Base-by-base conservation (phyloP, 1,139 yeast genomes). In the Entelexis paramagnoliae region DNA sequence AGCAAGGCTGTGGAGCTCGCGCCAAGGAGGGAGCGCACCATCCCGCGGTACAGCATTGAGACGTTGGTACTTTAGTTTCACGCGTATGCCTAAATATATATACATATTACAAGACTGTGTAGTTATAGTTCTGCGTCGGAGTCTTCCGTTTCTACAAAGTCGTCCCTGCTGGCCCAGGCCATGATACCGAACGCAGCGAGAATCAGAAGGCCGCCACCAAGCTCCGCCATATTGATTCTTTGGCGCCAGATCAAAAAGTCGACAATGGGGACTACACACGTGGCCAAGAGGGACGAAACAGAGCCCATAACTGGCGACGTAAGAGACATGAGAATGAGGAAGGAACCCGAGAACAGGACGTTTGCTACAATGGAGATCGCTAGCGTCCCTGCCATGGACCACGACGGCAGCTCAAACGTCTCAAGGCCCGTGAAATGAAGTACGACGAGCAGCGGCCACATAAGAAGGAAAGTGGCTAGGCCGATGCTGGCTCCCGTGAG, bases 231-330 rank as follows among this genome's bases (percentile, higher is more conserved):
- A 4, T 66, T 60, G 10, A 71, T 61, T 1, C 63, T 64, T 40
- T 79, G 76, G 14, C 80, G 83, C 65, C 83, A 83, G n/a, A 83
- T 61, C 4, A 75, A 56, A 83, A 85, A 84, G 63, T 87, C 95
- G 19, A 80, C 82, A 3, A 84, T 51, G 0, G 95, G 95, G 45
- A 87, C 93, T 54, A 86, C 68, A 59, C 86, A 76, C 20, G 88
- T 87, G 0, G 95, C 84, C 50, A 85, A 71, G 54, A 87, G 68
- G 0, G 95, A 80, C 39, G 91, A 82, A 11, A 87, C 95, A 0
- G 91, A 80, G 1, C 94, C 83, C 49, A 87, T 72, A 2, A 87
- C 95, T 0, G 96, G 95, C 16, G 85, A 80, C 0, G 95, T 87
- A 54, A 87, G 73, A 0, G 95, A 82, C 83, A 86, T 84, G 58